These are phyloP conservation scores for Daldinia childiae DNA, from an alignment of 495 filamentous ascomycete genomes.

Conservation along the genomic window DNA sequence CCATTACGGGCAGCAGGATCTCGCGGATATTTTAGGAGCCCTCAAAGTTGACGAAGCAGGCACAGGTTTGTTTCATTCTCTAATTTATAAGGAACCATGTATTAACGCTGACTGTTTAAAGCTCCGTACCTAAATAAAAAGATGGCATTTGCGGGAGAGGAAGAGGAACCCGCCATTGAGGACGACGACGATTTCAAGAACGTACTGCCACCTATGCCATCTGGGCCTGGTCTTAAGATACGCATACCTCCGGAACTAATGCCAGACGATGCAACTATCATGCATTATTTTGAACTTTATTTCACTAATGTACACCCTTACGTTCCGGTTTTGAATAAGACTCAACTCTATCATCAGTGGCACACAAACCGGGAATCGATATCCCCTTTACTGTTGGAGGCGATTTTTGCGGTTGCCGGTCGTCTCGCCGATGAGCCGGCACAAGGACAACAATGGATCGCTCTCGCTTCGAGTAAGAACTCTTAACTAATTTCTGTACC, in stretches of 20 bases:
- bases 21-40: slow-evolving; percentile 84
- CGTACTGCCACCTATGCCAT: slow-evolving; percentile 69
- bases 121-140: slow-evolving; percentile 89
- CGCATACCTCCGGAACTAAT: slow-evolving; percentile 94
- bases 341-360: slow-evolving; percentile 92
- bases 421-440: slow-evolving; percentile 82
- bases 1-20: slow-evolving; percentile 72
- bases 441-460: slow-evolving; percentile 93
- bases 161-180: slow-evolving; percentile 80
- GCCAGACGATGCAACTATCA: slow-evolving; percentile 84
- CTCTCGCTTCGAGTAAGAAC: slow-evolving; percentile 83
- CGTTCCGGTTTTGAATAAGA: slow-evolving; percentile 89
- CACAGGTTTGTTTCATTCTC: slow-evolving; percentile 70
- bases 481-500: slow-evolving; percentile 3
- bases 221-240: slow-evolving; percentile 76
- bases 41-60: slow-evolving; percentile 88
- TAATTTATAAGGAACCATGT: not conserved
- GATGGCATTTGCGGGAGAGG: slow-evolving; percentile 55
- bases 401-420: slow-evolving; percentile 93
- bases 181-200: slow-evolving; percentile 73
- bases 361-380: slow-evolving; percentile 83
- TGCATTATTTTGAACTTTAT: slow-evolving; percentile 91
- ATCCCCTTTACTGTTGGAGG: slow-evolving; percentile 90
- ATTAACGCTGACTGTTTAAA: slow-evolving; percentile 45
- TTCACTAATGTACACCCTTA: slow-evolving; percentile 95